A percentile compares a stretch with the other conserved stretches of the same genome.
phyloP scores from a whole-genome alignment of 345 rosid genomes.

The Eucalyptus albens region DNA sequence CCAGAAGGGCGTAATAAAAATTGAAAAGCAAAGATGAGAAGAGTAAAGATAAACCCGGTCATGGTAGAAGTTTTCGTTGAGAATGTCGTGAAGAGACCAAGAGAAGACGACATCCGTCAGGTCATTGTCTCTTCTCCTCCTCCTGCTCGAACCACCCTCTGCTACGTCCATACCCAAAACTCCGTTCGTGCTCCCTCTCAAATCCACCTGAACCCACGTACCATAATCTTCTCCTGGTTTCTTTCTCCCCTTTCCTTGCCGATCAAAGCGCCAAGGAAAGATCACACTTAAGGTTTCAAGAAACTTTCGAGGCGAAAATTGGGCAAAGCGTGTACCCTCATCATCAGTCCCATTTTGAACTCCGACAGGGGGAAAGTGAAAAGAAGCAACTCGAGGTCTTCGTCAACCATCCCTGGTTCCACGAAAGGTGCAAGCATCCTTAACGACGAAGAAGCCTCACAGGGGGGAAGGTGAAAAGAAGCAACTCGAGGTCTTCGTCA shows the following conservation, averaged over 20 bases:
- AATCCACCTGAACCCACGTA: not conserved
- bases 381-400: not conserved
- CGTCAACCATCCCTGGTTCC: not conserved
- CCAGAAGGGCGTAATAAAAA: not conserved
- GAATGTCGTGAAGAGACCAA: conserved; percentile 28
- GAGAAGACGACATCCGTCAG: conserved; percentile 1
- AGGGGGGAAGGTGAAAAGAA: no score
- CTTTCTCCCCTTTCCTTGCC: not conserved
- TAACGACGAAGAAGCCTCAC: no score
- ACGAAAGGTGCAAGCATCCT: not conserved
- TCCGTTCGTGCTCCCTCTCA: not conserved
- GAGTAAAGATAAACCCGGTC: conserved; percentile 2
- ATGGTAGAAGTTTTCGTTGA: conserved; percentile 6
- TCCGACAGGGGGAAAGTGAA: not conserved
- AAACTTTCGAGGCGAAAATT: not conserved
- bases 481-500: no score
- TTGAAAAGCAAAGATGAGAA: not conserved
- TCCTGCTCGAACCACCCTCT: not conserved
- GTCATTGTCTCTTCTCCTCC: not conserved
- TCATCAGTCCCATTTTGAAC: not conserved
- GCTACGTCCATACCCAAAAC: not conserved
- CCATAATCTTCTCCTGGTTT: not conserved
- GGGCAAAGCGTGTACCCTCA: not conserved
- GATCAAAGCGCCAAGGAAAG: not conserved
- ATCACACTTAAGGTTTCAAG: not conserved